Conservation (phyloP, 2,329 filamentous ascomycete species). For the Geosmithia morbida region DNA sequence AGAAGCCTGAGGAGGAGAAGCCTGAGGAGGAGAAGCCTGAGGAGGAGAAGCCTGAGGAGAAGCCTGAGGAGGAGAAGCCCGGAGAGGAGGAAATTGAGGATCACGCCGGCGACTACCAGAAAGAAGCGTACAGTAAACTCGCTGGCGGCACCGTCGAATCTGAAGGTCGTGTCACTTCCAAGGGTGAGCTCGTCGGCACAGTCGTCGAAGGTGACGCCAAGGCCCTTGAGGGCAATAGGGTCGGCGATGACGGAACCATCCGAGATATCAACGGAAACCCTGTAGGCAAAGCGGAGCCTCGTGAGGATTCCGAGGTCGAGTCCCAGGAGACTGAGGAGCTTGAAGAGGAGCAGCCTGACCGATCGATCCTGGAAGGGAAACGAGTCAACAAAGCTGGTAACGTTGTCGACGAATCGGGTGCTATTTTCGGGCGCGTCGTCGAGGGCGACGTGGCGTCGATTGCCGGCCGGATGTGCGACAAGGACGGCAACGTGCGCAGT, state of each 20-base stretch:
- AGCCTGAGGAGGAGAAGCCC: conserved; percentile 11
- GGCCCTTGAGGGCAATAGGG: conserved; percentile 47
- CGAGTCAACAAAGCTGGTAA: conserved; percentile 58
- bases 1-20: no score
- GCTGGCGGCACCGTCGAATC: conserved; percentile 36
- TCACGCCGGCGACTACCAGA: conserved; percentile 20
- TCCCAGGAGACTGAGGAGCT: conserved; percentile 36
- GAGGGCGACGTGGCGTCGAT: conserved; percentile 52
- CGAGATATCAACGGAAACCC: conserved; percentile 53
- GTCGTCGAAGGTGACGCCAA: conserved; percentile 50
- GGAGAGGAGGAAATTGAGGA: conserved; percentile 26
- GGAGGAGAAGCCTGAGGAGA: no score
- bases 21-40: no score
- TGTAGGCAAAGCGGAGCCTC: conserved; percentile 47
- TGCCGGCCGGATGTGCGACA: conserved; percentile 55
- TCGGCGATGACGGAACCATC: conserved; percentile 57
- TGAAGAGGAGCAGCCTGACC: conserved; percentile 35
- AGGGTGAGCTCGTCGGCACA: conserved; percentile 42
- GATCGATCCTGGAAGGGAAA: conserved; percentile 52
- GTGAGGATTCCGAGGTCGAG: conserved; percentile 38
- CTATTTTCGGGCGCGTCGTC: conserved; percentile 49
- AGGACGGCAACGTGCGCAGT: conserved; percentile 56
- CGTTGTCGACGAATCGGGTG: conserved; percentile 36
- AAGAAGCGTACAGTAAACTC: conserved; percentile 42
- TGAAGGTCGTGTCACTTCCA: conserved; percentile 35